Evolutionary conservation across 2,329 filamentous ascomycete species (phyloP).

Genomic region (Diaporthe aspalathi): DNA sequence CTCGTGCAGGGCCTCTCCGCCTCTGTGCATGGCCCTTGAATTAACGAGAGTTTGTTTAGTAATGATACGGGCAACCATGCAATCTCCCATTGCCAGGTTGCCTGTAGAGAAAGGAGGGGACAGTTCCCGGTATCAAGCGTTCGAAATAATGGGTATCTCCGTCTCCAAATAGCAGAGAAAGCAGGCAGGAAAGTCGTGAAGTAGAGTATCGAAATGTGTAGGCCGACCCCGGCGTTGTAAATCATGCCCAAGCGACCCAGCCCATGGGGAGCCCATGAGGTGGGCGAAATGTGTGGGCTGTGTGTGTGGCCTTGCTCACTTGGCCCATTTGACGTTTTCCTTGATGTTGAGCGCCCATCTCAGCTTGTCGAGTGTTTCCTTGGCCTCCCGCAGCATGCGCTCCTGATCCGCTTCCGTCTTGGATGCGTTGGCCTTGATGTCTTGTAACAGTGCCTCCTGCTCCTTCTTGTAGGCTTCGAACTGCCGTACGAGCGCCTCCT

Average conservation of each 20-base stretch:
- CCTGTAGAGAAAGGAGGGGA: constrained; percentile 1
- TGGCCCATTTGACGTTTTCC: constrained; percentile 66
- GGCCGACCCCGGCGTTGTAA: neutral
- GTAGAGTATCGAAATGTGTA: neutral
- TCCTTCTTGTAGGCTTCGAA: constrained; percentile 74
- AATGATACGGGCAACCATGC: constrained; percentile 27
- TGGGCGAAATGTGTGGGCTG: neutral
- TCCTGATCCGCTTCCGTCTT: constrained; percentile 72
- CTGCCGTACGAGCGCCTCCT: constrained; percentile 68
- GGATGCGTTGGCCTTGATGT: constrained; percentile 68
- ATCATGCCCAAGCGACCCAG: neutral
- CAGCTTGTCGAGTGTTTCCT: constrained; percentile 73
- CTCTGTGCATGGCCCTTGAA: constrained; percentile 21
- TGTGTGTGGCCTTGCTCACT: constrained; percentile 50
- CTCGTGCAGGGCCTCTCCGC: constrained; percentile 15
- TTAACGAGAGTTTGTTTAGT: constrained; percentile 33
- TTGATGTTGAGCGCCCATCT: constrained; percentile 79
- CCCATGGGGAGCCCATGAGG: neutral
- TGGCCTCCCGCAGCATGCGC: constrained; percentile 66
- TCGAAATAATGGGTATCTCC: constrained; percentile 36
- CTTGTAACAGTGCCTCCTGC: constrained; percentile 70
- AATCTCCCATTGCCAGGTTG: neutral
- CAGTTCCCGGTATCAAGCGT: constrained; percentile 20
- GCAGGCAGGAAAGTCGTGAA: constrained; percentile 20
- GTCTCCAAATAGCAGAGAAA: constrained; percentile 24